Evolutionary conservation across 441 rosid genomes (phyloP).

Genomic region (Erysimum cheiri): DNA sequence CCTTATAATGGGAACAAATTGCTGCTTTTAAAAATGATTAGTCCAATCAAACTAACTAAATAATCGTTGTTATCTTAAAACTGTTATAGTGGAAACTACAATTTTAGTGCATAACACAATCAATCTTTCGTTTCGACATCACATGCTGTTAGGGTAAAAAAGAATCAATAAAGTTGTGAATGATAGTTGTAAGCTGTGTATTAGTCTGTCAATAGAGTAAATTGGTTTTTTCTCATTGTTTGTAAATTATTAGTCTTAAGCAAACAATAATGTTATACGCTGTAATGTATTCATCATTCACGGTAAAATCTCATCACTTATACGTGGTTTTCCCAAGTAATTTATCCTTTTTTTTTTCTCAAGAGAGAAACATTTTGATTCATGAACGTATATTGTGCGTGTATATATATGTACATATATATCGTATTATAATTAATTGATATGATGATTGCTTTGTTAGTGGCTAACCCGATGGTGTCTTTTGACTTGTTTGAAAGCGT

Average conservation of each 20-base stretch:
- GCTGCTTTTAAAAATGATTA: background rate
- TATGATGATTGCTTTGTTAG: slow-evolving; percentile 32
- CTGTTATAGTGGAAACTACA: background rate
- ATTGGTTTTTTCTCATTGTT: background rate
- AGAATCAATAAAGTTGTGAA: too few relatives aligned
- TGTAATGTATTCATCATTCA: background rate
- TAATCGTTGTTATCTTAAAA: slow-evolving; percentile 6
- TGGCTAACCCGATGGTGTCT: slow-evolving; percentile 40
- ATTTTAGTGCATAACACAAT: background rate
- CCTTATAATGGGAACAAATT: background rate
- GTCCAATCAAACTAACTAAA: background rate
- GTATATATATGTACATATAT: background rate
- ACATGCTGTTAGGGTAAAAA: background rate
- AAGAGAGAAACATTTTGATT: background rate
- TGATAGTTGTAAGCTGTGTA: too few relatives aligned
- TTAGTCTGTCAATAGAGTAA: background rate
- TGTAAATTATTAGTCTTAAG: background rate
- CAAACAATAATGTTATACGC: background rate
- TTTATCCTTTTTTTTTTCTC: too few relatives aligned
- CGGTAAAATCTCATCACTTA: background rate
- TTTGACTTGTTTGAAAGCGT: slow-evolving; percentile 29
- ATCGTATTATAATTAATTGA: background rate
- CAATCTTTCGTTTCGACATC: background rate
- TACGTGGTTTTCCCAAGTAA: too few relatives aligned
- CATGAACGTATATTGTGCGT: background rate